Evolutionary conservation across 176 grass and related monocot genomes (phyloP), one percentile per base, ranked within the genome.

Genomic region (Hyparrhenia diplandra): DNA sequence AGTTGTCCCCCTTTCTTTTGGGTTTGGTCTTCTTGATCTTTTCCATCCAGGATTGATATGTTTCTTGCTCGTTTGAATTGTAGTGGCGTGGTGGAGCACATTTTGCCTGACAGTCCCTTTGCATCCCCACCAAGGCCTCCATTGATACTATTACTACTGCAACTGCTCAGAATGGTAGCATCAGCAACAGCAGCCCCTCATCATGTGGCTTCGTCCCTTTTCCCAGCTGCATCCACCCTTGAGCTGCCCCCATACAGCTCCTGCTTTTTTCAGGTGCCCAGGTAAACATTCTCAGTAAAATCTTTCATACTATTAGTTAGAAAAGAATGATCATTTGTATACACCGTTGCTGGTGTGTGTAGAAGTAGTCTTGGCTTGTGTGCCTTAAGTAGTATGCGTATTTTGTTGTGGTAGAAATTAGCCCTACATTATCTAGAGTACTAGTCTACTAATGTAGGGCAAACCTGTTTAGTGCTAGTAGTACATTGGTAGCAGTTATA

Each of bases 201-300:
- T 31, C 76, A 87, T 80, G 83, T 90, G 59, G 77, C 89, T 37
- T 83, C 94, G 1, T 72, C 85, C 23, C 80, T 97, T 42, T 82
- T 92, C 54, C 85, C 87, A 23, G 55, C 84, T 46, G 40, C 87
- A 21, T 73, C 87, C 68, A 77, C 82, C 54, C 82, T 92, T 80
- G 90, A 97, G 40, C 60, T 89, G 37, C 75, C 90, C 30, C 91
- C 86, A 4, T 89, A 91, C 82, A 92, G 74, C 84, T 90, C 88
- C 8, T 94, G 88, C 75, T 98, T 94, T 86, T 94, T 92, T 77
- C 83, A 94, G 82, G 83, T 90, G 84, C 94, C 94, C 40, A 94
- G 94, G 94, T 97, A 85, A 69, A 86, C 7, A 12, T 78, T 57
- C 10, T 57, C 10, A 42, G 35, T 16, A 42, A 25, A 42, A 85